Base-by-base conservation (phyloP, 2,329 filamentous ascomycete genomes). In the Diaporthe vaccinii region DNA sequence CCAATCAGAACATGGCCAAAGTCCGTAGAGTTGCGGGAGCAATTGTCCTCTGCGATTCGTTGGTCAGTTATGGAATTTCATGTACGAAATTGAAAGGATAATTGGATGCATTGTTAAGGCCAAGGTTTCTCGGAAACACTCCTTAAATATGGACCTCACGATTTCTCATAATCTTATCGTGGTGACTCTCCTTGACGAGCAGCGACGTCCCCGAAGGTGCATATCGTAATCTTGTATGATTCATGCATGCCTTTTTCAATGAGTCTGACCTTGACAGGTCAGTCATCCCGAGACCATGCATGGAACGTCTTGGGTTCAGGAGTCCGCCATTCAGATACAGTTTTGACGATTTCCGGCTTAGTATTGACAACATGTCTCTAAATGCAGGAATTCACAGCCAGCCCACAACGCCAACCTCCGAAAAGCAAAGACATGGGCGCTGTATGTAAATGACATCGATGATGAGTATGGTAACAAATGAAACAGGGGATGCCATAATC, bases 391-490 rank as follows among this genome's bases (percentile, higher is more conserved):
- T n/a, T 22, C 31, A 17, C 12, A 25, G 62, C 31, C 22, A 17
- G 31, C 22, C 28, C 28, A 5, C 34, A 39, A 25, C 44, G 44
- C 62, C 65, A 31, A 9, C 4, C 14, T 6, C n/a, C 2, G 2
- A 31, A 22, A 41, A 69, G 31, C 49, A 55, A 49, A 41, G 9
- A 12, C 15, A 55, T 41, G 65, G 17, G 9, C 49, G 65, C 65
- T 55, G 34, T 41, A 49, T 36, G 53, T 55, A 6, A 28, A 7
- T 22, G 49, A 39, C 15, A 55, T 4, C 0, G 14, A 41, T 8
- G 22, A 41, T 69, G 46, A 69, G 34, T 25, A 9, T 41, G 34
- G 15, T 20, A 55, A 69, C 65, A 69, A 69, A 69, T 39, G 49
- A 28, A 41, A 69, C 14, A 8, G 12, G 4, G 17, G 15, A 36